Evolutionary conservation across 2,329 filamentous ascomycete genomes (phyloP).

Genomic region (Penicillium sp.): DNA sequence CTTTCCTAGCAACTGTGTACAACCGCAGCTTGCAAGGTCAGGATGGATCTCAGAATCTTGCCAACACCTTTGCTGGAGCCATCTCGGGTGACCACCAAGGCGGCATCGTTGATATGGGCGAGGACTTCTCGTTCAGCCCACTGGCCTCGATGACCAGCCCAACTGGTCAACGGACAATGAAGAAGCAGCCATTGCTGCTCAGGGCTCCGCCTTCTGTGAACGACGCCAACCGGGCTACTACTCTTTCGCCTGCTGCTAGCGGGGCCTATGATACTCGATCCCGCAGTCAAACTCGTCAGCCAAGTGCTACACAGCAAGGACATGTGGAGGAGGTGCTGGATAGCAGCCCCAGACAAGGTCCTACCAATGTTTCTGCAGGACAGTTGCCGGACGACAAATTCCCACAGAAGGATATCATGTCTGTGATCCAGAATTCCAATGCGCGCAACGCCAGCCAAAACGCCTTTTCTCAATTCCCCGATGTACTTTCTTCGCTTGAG

Average conservation of each 20-base stretch:
- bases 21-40: constrained; percentile 90
- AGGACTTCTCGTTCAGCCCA: constrained; percentile 52
- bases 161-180: constrained; percentile 49
- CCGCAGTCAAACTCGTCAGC: constrained; percentile 39
- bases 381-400: constrained; percentile 29
- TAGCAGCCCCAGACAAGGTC: constrained; percentile 41
- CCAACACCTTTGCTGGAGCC: constrained; percentile 80
- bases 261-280: constrained; percentile 42
- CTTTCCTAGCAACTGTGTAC: constrained; percentile 95
- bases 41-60: constrained; percentile 74
- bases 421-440: constrained; percentile 55
- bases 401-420: constrained; percentile 56
- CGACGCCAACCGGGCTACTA: constrained; percentile 41
- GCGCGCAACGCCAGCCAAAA: constrained; percentile 49
- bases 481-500: constrained; percentile 54
- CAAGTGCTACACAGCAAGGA: constrained; percentile 39
- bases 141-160: constrained; percentile 45
- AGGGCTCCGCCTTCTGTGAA: constrained; percentile 49
- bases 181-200: constrained; percentile 54
- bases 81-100: constrained; percentile 69
- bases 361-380: constrained; percentile 27
- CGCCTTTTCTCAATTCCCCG: constrained; percentile 51
- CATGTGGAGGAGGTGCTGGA: constrained; percentile 55
- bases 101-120: constrained; percentile 68
- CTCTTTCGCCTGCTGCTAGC: constrained; percentile 44